phyloP scores from a whole-genome alignment of 495 filamentous ascomycete species.

The Aspergillus incahuasiensis region DNA sequence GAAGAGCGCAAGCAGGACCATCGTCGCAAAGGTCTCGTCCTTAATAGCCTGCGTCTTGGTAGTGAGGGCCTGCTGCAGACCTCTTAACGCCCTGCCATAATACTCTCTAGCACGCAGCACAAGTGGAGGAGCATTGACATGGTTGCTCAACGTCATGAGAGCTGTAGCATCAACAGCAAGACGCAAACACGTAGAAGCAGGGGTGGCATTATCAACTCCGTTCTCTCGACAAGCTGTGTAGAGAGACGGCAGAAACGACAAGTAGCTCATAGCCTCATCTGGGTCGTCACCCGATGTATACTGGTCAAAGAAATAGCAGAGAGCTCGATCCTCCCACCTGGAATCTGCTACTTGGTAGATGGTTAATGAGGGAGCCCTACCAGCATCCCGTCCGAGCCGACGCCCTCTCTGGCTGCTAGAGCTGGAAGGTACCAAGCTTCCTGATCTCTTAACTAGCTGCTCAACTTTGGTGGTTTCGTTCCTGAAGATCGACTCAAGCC shows the following conservation, averaged over 20 bases:
- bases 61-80: constrained; percentile 26
- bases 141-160: constrained; percentile 33
- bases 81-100: constrained; percentile 35
- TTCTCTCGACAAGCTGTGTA: constrained; percentile 30
- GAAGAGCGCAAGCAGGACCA: constrained; percentile 37
- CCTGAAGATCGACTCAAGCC: constrained; percentile 36
- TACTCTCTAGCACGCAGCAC: constrained; percentile 28
- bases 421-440: constrained; percentile 2
- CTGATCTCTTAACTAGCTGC: constrained; percentile 24
- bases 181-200: constrained; percentile 30
- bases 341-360: constrained; percentile 27
- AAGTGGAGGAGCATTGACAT: constrained; percentile 26
- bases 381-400: neutral
- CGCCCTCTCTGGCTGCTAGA: neutral
- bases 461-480: constrained; percentile 36
- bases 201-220: constrained; percentile 8
- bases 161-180: constrained; percentile 40
- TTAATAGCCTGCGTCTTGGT: constrained; percentile 30
- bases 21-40: constrained; percentile 40
- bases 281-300: constrained; percentile 25
- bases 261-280: constrained; percentile 26
- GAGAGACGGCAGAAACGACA: constrained; percentile 35
- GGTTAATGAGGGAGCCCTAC: constrained; percentile 6
- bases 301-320: constrained; percentile 45
- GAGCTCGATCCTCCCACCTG: constrained; percentile 37